These are phyloP conservation scores for Leptographium wingfieldii DNA, from an alignment of 2,329 filamentous ascomycete species.

Conservation along the genomic window DNA sequence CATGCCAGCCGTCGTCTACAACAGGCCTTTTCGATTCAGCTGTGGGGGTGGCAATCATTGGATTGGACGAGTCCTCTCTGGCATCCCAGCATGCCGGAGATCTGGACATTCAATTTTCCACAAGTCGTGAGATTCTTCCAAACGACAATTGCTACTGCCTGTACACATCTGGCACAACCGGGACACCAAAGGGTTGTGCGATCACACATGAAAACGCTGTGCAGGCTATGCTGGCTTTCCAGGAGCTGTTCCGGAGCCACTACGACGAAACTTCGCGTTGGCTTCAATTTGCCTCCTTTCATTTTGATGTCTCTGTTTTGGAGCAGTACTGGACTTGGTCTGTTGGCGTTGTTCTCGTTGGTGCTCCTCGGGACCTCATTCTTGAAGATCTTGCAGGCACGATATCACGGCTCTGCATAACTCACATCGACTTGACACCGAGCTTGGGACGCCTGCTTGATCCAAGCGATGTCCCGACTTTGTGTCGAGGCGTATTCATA, in stretches of 20 bases:
- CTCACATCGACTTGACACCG: conserved; percentile 84
- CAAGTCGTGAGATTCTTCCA: conserved; percentile 14
- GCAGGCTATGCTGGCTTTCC: conserved; percentile 81
- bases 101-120: neutral
- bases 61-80: conserved; percentile 20
- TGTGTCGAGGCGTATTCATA: conserved; percentile 80
- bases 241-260: conserved; percentile 60
- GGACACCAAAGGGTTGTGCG: conserved; percentile 76
- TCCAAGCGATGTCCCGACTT: conserved; percentile 66
- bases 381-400: conserved; percentile 68
- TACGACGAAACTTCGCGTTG: conserved; percentile 66
- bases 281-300: conserved; percentile 88
- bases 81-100: neutral
- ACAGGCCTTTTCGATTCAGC: conserved; percentile 17
- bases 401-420: conserved; percentile 62
- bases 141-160: conserved; percentile 65
- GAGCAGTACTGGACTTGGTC: conserved; percentile 97
- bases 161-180: conserved; percentile 80
- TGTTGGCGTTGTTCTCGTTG: conserved; percentile 72
- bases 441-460: conserved; percentile 69
- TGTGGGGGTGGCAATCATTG: conserved; percentile 13
- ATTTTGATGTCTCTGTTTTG: conserved; percentile 86
- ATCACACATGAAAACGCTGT: conserved; percentile 82
- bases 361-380: conserved; percentile 71
- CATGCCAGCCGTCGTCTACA: neutral